phyloP scores from a whole-genome alignment of 2,329 filamentous ascomycete genomes.

The Penicillium griseofulvum region DNA sequence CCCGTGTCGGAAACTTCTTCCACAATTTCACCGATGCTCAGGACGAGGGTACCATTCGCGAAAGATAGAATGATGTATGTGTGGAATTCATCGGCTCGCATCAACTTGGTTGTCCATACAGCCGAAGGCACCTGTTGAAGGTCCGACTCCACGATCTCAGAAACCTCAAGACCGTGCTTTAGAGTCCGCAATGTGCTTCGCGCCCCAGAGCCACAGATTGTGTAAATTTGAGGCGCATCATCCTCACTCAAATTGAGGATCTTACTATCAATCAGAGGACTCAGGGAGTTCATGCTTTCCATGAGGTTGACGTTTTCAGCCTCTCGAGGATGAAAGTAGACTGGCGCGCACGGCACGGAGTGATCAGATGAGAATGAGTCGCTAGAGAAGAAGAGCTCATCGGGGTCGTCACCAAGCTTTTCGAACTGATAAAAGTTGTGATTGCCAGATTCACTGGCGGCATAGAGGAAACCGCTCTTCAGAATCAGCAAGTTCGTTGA shows the following conservation, averaged over 20 bases:
- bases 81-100: constrained; percentile 77
- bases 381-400: constrained; percentile 81
- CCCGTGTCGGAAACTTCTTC: constrained; percentile 93
- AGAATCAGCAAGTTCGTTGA: constrained; percentile 86
- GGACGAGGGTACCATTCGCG: constrained; percentile 80
- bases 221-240: constrained; percentile 94
- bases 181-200: constrained; percentile 87
- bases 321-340: constrained; percentile 79
- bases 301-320: constrained; percentile 80
- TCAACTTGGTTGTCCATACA: constrained; percentile 93
- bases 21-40: constrained; percentile 95
- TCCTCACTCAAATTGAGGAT: constrained; percentile 87
- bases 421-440: constrained; percentile 96
- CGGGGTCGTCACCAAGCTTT: constrained; percentile 91
- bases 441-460: constrained; percentile 88
- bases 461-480: constrained; percentile 92
- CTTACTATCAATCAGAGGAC: constrained; percentile 86
- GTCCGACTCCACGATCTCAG: constrained; percentile 93
- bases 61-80: constrained; percentile 96
- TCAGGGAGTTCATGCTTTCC: constrained; percentile 83
- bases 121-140: constrained; percentile 83
- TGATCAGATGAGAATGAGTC: constrained; percentile 78
- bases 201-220: constrained; percentile 82
- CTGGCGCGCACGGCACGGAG: constrained; percentile 67
- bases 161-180: constrained; percentile 88